Percentiles rank a stretch among this genome's conserved stretches.
Conservation (phyloP, 2,329 filamentous ascomycete species). For the Parastagonospora avenae region DNA sequence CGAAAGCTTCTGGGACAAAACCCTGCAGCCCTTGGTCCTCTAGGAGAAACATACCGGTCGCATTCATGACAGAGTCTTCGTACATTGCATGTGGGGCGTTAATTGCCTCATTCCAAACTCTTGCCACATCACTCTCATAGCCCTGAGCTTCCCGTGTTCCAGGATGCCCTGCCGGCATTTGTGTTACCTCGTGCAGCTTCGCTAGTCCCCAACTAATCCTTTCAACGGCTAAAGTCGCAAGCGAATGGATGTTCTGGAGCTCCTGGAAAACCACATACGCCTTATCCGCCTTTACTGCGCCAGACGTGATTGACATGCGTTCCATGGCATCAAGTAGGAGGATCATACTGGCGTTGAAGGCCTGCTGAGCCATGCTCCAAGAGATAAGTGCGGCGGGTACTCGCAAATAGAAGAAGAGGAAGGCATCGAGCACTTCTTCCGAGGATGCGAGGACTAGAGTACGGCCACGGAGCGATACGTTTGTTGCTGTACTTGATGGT, state of each 20-base stretch:
- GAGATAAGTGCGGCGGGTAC: conserved; percentile 52
- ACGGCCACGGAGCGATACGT: conserved; percentile 42
- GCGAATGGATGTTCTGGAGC: conserved; percentile 52
- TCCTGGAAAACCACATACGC: conserved; percentile 51
- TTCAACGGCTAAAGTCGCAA: conserved; percentile 52
- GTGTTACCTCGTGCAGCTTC: conserved; percentile 22
- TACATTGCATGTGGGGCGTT: conserved; percentile 17
- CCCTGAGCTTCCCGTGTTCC: conserved; percentile 6
- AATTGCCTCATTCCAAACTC: conserved; percentile 17
- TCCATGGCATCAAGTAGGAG: conserved; percentile 54
- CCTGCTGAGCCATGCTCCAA: conserved; percentile 57
- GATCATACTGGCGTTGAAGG: conserved; percentile 58
- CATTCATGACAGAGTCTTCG: conserved; percentile 52
- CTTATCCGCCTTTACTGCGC: conserved; percentile 44
- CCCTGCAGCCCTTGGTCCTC: conserved; percentile 53
- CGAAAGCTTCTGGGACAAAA: conserved; percentile 38
- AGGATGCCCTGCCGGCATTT: conserved; percentile 10
- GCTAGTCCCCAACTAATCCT: conserved; percentile 43
- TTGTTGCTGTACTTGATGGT: conserved; percentile 21
- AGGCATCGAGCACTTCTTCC: conserved; percentile 50
- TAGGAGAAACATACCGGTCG: conserved; percentile 54
- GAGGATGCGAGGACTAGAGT: conserved; percentile 51
- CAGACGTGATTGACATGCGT: conserved; percentile 37
- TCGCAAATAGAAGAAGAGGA: conserved; percentile 54
- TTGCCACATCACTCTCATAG: conserved; percentile 12